Evolutionary conservation across 306 rosid species (phyloP), one percentile per base, ranked within the genome.

Genomic region (Pueraria montana): DNA sequence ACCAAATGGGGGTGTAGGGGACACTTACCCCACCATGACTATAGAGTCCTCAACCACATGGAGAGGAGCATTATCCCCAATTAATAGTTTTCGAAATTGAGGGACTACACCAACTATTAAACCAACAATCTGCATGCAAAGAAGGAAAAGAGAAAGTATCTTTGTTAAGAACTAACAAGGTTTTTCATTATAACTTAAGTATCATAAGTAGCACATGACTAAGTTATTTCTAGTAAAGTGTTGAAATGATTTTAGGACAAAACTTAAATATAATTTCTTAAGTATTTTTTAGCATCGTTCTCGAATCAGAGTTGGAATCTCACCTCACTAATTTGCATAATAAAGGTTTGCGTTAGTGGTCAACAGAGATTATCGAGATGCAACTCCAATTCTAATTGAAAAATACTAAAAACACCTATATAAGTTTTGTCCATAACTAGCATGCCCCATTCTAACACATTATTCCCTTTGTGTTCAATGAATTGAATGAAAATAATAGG

Each of bases 21-120:
- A 9, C 76, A 9, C 87, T 50, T 83, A 87, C 92, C 92, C 92
- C 2, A 87, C 4, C 92, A 83, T 74, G 34, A 40, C 21, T 59
- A 74, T 12, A 16, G 89, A 85, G 26, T 82, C 89, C 13, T 80
- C 68, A 73, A 89, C 1, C 49, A 82, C 88, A 77, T 13, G 66
- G 1, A 89, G 80, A 18, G 86, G 78, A 74, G 90, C 89, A 30
- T 13, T 61, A 9, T 83, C 83, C 3, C 71, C 85, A 23, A 85
- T 30, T 20, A 89, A 46, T 12, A 76, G 1, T 26, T 70, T 83
- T 30, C 78, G 72, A 64, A 89, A 46, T 23, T 13, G 73, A 49
- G 90, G 76, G 11, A 89, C 78, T 69, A 74, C 4, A 8, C 86
- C 92, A 38, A 87, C 59, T 16, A 87, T 16, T 58, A 89, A 38